phyloP scores from a whole-genome alignment of 164 flowering plant genomes.

The Tetracentron sinense region DNA sequence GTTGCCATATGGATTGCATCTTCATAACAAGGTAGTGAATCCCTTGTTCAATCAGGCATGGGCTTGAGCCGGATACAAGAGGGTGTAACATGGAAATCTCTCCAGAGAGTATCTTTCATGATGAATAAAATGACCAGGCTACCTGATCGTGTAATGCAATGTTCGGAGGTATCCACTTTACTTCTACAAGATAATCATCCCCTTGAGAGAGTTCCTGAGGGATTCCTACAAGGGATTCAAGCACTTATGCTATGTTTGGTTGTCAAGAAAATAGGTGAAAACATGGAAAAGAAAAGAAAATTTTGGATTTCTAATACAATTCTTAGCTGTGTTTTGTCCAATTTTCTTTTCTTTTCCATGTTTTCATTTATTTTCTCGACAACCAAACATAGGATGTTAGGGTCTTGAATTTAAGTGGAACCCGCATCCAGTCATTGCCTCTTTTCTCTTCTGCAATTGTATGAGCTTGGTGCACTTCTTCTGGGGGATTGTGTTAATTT shows the following conservation, averaged over 20 bases:
- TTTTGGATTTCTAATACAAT: too few species aligned
- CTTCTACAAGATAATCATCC: constrained; percentile 26
- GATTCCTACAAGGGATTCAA: constrained; percentile 10
- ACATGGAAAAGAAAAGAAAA: too few species aligned
- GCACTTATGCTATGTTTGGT: too few species aligned
- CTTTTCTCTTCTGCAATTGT: constrained; percentile 15
- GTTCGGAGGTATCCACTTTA: constrained; percentile 12
- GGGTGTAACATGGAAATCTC: background rate
- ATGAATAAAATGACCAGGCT: constrained; percentile 10
- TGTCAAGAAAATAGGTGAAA: too few species aligned
- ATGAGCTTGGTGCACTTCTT: constrained; percentile 23
- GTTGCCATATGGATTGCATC: constrained; percentile 10
- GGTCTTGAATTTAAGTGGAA: constrained; percentile 18
- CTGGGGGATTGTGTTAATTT: constrained; percentile 13
- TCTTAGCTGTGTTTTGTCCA: too few species aligned
- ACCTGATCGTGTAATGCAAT: constrained; percentile 4
- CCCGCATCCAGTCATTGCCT: constrained; percentile 18
- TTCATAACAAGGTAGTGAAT: constrained; percentile 6
- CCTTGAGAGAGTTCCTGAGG: constrained; percentile 11
- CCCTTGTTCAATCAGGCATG: constrained; percentile 9
- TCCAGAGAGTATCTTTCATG: constrained; percentile 15
- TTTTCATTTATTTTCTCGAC: too few species aligned
- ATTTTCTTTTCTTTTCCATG: too few species aligned
- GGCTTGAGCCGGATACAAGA: constrained; percentile 5
- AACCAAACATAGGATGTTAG: too few species aligned